phyloP scores from a whole-genome alignment of 768 basidiomycete genomes.

The Chalciporus chontae region DNA sequence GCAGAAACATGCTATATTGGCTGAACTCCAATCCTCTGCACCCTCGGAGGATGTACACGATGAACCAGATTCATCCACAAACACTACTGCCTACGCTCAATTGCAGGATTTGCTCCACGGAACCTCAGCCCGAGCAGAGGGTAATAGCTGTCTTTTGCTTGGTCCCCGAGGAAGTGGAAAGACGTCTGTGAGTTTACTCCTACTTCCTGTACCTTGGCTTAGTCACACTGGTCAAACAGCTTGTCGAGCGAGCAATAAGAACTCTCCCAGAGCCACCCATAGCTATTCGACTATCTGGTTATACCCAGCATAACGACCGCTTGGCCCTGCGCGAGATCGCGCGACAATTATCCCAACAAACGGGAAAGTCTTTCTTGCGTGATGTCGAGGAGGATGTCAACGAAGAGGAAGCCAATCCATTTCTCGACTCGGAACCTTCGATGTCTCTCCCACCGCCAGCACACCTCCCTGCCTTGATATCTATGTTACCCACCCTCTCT shows the following conservation, averaged over 20 bases:
- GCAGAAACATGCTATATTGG: slow-evolving; percentile 58
- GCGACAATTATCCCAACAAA: slow-evolving; percentile 74
- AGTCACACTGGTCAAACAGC: slow-evolving; percentile 34
- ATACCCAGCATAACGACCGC: slow-evolving; percentile 81
- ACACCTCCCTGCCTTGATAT: slow-evolving; percentile 71
- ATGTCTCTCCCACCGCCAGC: slow-evolving; percentile 58
- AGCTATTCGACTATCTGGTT: slow-evolving; percentile 78
- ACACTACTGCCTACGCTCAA: slow-evolving; percentile 51
- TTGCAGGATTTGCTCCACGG: slow-evolving; percentile 65
- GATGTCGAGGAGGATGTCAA: slow-evolving; percentile 30
- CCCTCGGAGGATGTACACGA: slow-evolving; percentile 27
- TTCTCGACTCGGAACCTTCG: slow-evolving; percentile 37
- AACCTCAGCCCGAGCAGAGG: slow-evolving; percentile 77
- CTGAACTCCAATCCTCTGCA: slow-evolving; percentile 36
- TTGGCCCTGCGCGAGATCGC: slow-evolving; percentile 93
- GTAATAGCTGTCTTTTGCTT: slow-evolving; percentile 87
- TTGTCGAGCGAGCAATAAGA: slow-evolving; percentile 56
- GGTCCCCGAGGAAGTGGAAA: slow-evolving; percentile 89
- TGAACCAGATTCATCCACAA: slow-evolving; percentile 40
- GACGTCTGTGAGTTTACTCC: slow-evolving; percentile 48
- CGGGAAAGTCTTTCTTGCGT: slow-evolving; percentile 54
- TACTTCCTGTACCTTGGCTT: neutral
- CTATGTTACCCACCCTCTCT: slow-evolving; percentile 71
- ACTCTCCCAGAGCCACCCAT: slow-evolving; percentile 52
- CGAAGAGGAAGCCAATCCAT: slow-evolving; percentile 47